Percentiles rank a stretch among this genome's conserved stretches.
phyloP scores from a whole-genome alignment of 2,329 filamentous ascomycete genomes.

The Fusarium siculi region DNA sequence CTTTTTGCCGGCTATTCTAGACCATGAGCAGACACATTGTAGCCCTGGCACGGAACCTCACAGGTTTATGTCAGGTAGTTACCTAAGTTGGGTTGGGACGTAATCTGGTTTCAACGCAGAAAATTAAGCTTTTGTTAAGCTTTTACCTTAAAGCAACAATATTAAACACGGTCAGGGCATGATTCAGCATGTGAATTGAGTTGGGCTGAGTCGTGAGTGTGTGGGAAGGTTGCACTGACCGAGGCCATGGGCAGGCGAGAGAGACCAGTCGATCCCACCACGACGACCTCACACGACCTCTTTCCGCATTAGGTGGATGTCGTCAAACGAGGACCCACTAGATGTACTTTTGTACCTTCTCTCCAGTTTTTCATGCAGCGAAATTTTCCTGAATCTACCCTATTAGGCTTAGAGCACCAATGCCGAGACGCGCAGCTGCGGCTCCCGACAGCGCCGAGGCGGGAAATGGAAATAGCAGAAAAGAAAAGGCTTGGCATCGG shows the following conservation, averaged over 20 bases:
- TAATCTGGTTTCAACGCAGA: background rate
- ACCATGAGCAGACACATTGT: background rate
- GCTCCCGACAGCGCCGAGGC: conserved; percentile 32
- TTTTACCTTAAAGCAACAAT: background rate
- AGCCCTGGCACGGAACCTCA: background rate
- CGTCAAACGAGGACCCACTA: conserved; percentile 11
- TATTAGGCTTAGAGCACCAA: conserved; percentile 8
- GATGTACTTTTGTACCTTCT: background rate
- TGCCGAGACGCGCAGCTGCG: conserved; percentile 27
- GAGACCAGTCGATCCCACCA: background rate
- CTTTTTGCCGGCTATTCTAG: background rate
- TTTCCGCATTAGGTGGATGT: conserved; percentile 36
- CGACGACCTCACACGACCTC: conserved; percentile 33
- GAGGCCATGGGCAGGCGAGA: background rate
- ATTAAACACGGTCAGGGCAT: background rate
- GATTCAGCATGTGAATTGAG: conserved; percentile 12
- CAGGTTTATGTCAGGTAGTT: background rate
- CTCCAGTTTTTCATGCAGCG: conserved; percentile 20
- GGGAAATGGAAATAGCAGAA: conserved; percentile 32
- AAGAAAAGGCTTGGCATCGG: conserved; percentile 23
- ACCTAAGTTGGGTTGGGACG: background rate
- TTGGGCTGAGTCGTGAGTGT: background rate
- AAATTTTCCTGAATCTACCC: conserved; percentile 16
- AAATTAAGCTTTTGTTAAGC: conserved; percentile 22
- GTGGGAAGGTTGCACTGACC: background rate